Evolutionary conservation across 75 land plant species (phyloP), one percentile per base, ranked within the genome.

Genomic region (Ceratopteris richardii): DNA sequence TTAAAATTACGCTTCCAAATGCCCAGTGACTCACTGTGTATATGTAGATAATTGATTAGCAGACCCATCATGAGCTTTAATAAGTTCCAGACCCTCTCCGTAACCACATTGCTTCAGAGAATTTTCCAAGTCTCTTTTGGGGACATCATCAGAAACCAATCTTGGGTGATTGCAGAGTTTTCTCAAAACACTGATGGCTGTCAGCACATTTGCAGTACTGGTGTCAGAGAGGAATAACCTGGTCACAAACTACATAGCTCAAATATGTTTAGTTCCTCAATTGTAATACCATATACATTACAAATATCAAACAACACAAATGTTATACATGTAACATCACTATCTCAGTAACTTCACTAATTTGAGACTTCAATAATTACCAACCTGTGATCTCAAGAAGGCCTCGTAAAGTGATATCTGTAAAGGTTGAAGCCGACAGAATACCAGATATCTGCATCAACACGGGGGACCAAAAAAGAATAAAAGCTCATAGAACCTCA

Each of bases 111-210:
- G n/a, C 14, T 46, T 5, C n/a, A 46, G 17, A 46, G n/a, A 20
- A 14, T 4, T 46, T 46, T 20, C 21, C n/a, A 2, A 46, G 17
- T 21, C 61, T 36, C 29, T 58, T 23, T 70, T 36, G 10, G 29
- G 11, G 29, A 71, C 43, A 28, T 63, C 69, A 29, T 21, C 36
- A 29, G 40, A 51, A 25, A 53, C 40, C 31, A 75, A 68, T 43
- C 47, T 64, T 47, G 78, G 78, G 59, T 75, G 78, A 56, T 66
- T 75, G 39, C 76, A 75, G 21, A 75, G 58, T 68, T 75, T 75
- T 40, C 78, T 64, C 50, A 75, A 36, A 23, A 58, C 29, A 22
- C 68, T 55, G 41, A 75, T 71, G 36, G 75, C 63, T 27, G 68
- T 39, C 31, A 75, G 25, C 28, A 75, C 58, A 24, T 55, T 64